Evolutionary conservation across 2,329 filamentous ascomycete species (phyloP).

Genomic region (Apiospora kogelbergensis): DNA sequence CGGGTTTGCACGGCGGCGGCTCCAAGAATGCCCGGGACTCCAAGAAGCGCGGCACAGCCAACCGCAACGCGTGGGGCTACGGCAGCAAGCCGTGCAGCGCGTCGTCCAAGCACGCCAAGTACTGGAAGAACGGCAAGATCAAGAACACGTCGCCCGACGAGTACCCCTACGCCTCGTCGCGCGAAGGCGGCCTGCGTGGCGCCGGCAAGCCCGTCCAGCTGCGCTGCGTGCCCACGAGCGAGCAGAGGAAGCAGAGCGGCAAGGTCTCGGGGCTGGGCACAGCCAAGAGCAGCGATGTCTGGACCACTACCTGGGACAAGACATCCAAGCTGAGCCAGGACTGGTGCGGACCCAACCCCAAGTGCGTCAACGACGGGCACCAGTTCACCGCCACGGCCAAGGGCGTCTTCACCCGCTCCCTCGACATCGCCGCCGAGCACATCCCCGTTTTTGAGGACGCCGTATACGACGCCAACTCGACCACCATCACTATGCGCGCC

Average conservation of each 20-base stretch:
- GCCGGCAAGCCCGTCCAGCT: not conserved
- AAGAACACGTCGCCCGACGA: constrained; percentile 9
- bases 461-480: not conserved
- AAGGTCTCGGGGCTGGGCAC: not conserved
- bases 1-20: constrained; percentile 3
- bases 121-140: not conserved
- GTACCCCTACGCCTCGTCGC: not conserved
- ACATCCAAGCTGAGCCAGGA: not conserved
- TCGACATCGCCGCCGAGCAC: not conserved
- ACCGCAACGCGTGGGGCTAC: constrained; percentile 8
- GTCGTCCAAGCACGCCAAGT: not conserved
- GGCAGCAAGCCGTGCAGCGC: not conserved
- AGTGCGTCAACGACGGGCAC: constrained; percentile 9
- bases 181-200: not conserved
- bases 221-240: not conserved
- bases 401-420: not conserved
- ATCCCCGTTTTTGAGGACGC: not conserved
- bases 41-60: not conserved
- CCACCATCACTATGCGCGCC: not conserved
- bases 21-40: not conserved
- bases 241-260: not conserved
- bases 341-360: not conserved
- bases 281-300: not conserved
- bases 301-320: not conserved
- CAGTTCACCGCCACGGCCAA: constrained; percentile 2